These are phyloP conservation scores for Mycena chlorophos DNA, from an alignment of 768 basidiomycete species.

Conservation along the genomic window DNA sequence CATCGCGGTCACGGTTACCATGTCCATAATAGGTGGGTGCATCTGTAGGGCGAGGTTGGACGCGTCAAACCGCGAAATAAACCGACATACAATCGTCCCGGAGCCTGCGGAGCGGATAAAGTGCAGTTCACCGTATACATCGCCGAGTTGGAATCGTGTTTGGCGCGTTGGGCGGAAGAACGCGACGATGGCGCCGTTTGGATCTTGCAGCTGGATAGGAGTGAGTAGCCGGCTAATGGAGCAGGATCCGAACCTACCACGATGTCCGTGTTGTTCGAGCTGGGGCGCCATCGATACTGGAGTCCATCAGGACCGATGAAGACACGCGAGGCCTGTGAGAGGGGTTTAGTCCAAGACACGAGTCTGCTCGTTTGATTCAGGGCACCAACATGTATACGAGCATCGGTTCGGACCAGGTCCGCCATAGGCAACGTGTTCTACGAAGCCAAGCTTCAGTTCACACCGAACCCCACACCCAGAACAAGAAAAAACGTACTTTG, in stretches of 20 bases:
- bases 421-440: constrained; percentile 80
- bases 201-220: constrained; percentile 65
- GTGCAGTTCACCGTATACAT: constrained; percentile 84
- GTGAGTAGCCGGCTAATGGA: constrained; percentile 16
- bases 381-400: constrained; percentile 56
- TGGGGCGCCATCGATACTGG: constrained; percentile 80
- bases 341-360: constrained; percentile 5
- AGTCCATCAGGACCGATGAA: constrained; percentile 85
- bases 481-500: constrained; percentile 51
- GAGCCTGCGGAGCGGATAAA: constrained; percentile 77
- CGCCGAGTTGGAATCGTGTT: constrained; percentile 81
- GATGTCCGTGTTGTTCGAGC: constrained; percentile 55
- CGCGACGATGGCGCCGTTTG: constrained; percentile 67
- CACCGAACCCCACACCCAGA: constrained; percentile 23
- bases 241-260: constrained; percentile 45
- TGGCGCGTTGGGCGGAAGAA: constrained; percentile 78
- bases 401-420: constrained; percentile 75
- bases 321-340: constrained; percentile 56
- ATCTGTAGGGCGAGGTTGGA: constrained; percentile 45
- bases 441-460: not conserved
- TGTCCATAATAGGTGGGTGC: constrained; percentile 90
- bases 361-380: constrained; percentile 18
- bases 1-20: constrained; percentile 82
- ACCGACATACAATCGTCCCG: constrained; percentile 57
- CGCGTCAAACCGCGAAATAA: constrained; percentile 10